These are phyloP conservation scores for Paraphaeosphaeria sporulosa DNA, from an alignment of 2,329 filamentous ascomycete genomes.

Conservation along the genomic window DNA sequence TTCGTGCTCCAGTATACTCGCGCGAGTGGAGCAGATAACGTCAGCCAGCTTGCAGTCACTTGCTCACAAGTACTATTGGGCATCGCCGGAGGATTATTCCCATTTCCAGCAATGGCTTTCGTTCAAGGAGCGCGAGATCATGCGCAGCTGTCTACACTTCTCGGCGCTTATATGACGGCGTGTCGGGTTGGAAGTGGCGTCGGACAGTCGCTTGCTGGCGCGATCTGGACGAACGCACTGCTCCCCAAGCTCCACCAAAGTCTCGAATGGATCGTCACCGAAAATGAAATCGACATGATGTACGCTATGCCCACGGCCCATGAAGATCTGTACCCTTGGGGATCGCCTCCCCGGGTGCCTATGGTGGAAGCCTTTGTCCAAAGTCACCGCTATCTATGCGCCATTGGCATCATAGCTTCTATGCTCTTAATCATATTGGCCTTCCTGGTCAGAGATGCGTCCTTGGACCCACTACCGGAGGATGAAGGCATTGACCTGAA, in stretches of 20 bases:
- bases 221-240: constrained; percentile 4
- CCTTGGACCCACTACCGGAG: neutral
- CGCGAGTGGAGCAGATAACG: neutral
- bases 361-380: neutral
- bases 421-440: constrained; percentile 1
- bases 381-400: constrained; percentile 3
- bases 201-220: neutral
- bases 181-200: constrained; percentile 2
- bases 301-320: neutral
- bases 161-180: constrained; percentile 9
- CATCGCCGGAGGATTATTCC: neutral
- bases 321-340: neutral
- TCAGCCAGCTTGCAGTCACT: neutral
- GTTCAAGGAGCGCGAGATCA: constrained; percentile 4
- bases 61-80: constrained; percentile 1
- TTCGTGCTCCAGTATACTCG: neutral
- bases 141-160: constrained; percentile 2
- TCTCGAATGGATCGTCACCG: neutral
- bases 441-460: constrained; percentile 1
- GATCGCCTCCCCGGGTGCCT: neutral
- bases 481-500: neutral
- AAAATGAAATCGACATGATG: neutral
- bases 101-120: constrained; percentile 6
- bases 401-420: neutral
- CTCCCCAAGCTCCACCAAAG: neutral